Percentiles rank a stretch among this genome's conserved stretches.
Evolutionary conservation across 495 filamentous ascomycete genomes (phyloP).

Genomic region (Talaromyces ruber): DNA sequence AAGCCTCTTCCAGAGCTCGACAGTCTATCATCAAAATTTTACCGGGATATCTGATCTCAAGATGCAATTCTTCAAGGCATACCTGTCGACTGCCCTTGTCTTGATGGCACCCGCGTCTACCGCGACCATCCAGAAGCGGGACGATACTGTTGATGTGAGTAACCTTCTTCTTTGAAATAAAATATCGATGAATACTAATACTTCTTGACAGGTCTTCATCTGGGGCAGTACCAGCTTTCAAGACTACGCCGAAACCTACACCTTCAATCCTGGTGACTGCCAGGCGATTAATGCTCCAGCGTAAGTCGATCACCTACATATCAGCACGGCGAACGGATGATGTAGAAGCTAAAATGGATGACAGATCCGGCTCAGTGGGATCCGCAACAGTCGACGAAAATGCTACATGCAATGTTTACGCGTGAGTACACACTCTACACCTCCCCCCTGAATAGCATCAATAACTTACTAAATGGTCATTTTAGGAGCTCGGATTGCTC

Average conservation of each 20-base stretch:
- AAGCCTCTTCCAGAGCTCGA: neutral
- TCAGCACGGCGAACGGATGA: neutral
- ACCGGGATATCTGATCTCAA: neutral
- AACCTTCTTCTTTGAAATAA: neutral
- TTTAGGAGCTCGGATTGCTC: neutral
- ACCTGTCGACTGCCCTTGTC: neutral
- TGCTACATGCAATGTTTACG: slow-evolving; percentile 4
- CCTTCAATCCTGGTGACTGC: slow-evolving; percentile 1
- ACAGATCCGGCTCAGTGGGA: neutral
- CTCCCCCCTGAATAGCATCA: neutral
- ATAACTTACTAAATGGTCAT: neutral
- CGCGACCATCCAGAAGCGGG: neutral
- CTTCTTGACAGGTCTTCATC: slow-evolving; percentile 1
- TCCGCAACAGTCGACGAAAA: slow-evolving; percentile 6
- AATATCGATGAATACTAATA: neutral
- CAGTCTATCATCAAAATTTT: neutral
- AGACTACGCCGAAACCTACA: neutral
- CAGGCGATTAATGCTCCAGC: slow-evolving; percentile 1
- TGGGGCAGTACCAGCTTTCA: neutral
- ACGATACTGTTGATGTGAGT: slow-evolving; percentile 3
- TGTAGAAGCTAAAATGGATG: neutral
- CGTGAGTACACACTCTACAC: neutral
- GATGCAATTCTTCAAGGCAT: neutral
- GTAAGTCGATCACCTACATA: neutral
- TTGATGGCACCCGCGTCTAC: neutral